phyloP scores from a whole-genome alignment of 2,329 filamentous ascomycete species.

The Ophioceras dolichostomum region DNA sequence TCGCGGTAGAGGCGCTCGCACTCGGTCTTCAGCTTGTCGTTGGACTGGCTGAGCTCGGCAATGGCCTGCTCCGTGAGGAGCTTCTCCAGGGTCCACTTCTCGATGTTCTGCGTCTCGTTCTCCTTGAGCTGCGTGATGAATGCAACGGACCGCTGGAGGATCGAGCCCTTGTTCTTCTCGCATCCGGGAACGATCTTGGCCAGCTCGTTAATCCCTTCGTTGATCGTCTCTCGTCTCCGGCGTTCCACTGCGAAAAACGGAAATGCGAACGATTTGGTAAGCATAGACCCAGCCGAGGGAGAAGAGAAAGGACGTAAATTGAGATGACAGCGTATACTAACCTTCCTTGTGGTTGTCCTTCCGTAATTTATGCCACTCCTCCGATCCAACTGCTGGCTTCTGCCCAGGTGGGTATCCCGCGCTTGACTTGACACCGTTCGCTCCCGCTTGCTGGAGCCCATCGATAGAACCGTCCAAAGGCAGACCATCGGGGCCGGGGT shows the following conservation, averaged over 20 bases:
- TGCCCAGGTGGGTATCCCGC: constrained; percentile 24
- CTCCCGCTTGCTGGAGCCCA: constrained; percentile 21
- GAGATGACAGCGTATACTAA: constrained; percentile 25
- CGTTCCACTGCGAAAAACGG: constrained; percentile 60
- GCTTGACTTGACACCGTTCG: too few species aligned
- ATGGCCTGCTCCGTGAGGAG: constrained; percentile 81
- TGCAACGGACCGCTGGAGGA: constrained; percentile 81
- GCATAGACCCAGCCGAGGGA: constrained; percentile 3
- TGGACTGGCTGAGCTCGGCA: constrained; percentile 73
- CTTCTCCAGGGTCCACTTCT: constrained; percentile 89
- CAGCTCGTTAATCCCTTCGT: constrained; percentile 96
- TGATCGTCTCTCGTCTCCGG: constrained; percentile 92
- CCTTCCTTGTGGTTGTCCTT: constrained; percentile 99
- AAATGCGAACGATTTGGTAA: constrained; percentile 4
- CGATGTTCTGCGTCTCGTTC: constrained; percentile 86
- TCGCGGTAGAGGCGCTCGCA: constrained; percentile 68
- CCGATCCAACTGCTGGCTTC: constrained; percentile 87
- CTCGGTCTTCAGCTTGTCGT: constrained; percentile 75
- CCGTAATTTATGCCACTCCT: constrained; percentile 95
- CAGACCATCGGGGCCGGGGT: constrained; percentile 20
- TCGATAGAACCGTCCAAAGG: constrained; percentile 18
- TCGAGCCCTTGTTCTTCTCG: constrained; percentile 98
- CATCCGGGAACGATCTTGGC: constrained; percentile 95
- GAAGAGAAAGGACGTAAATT: background rate
- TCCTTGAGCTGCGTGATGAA: constrained; percentile 94